phyloP scores from a whole-genome alignment of 2,329 filamentous ascomycete species.

The Gyromitra esculenta region DNA sequence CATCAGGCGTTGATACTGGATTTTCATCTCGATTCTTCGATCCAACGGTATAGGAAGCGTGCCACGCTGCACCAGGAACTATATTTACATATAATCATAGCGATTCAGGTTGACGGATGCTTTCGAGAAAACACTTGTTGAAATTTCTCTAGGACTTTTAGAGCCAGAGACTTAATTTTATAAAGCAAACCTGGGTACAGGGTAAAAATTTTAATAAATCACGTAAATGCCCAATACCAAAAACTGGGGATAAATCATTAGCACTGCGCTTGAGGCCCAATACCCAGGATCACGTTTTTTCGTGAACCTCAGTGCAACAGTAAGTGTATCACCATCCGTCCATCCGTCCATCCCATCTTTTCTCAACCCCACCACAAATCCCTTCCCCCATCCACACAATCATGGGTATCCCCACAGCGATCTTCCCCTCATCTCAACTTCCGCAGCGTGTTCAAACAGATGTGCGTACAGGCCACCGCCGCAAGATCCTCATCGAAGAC shows the following conservation, averaged over 20 bases:
- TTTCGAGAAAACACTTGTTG: not conserved
- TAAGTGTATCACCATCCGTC: not conserved
- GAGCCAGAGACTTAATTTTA: not conserved
- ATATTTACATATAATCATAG: too few relatives aligned
- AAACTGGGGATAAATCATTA: not conserved
- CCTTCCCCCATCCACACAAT: conserved; percentile 61
- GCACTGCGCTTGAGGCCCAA: too few relatives aligned
- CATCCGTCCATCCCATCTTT: not conserved
- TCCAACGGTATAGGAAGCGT: too few relatives aligned
- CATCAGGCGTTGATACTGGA: too few relatives aligned
- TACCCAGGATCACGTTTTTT: conserved; percentile 14
- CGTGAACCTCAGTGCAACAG: not conserved
- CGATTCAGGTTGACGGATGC: too few relatives aligned
- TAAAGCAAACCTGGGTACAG: not conserved
- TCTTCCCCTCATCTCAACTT: conserved; percentile 67
- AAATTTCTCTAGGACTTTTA: not conserved
- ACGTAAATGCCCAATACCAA: not conserved
- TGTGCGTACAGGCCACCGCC: conserved; percentile 66
- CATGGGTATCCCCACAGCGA: conserved; percentile 69
- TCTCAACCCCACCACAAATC: conserved; percentile 49
- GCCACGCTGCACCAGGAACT: too few relatives aligned
- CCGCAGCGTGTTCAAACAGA: conserved; percentile 65
- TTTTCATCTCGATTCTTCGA: too few relatives aligned
- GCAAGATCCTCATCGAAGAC: conserved; percentile 64
- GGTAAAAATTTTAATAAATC: not conserved